These are phyloP conservation scores for Rhizoclosmatium sp. DNA, from an alignment of 192 early-diverging fungal species.

Conservation along the genomic window DNA sequence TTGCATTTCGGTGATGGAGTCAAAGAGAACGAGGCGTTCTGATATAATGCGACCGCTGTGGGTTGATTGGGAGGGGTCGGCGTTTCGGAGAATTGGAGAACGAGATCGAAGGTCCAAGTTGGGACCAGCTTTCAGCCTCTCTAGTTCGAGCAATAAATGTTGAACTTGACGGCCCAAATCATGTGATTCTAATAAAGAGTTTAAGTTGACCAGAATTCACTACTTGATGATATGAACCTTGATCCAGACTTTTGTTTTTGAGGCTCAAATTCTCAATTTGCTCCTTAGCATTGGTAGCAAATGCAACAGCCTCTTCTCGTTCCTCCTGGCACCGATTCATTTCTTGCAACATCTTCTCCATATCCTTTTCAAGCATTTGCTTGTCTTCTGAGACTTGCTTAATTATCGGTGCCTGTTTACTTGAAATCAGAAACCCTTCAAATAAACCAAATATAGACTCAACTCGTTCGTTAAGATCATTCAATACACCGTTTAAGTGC, in stretches of 20 bases:
- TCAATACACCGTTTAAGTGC: conserved; percentile 28
- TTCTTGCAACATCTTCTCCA: conserved; percentile 7
- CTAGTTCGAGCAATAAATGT: conserved; percentile 35
- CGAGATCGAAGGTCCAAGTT: neutral
- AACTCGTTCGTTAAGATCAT: conserved; percentile 40
- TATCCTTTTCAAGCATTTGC: conserved; percentile 29
- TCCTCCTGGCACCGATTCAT: neutral
- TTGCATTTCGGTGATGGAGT: conserved; percentile 39
- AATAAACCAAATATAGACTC: neutral
- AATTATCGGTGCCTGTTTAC: conserved; percentile 32
- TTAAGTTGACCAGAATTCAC: neutral
- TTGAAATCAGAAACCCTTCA: conserved; percentile 1
- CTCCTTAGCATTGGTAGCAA: neutral
- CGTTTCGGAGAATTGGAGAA: conserved; percentile 32
- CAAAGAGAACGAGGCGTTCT: conserved; percentile 40
- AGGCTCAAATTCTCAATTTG: conserved; percentile 1
- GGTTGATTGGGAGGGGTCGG: conserved; percentile 51
- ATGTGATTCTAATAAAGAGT: conserved; percentile 14
- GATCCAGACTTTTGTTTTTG: conserved; percentile 26
- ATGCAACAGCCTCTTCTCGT: neutral
- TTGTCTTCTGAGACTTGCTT: conserved; percentile 34
- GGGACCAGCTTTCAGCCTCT: conserved; percentile 23
- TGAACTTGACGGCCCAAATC: conserved; percentile 46
- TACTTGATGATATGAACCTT: conserved; percentile 15
- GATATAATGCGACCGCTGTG: conserved; percentile 29